These are phyloP conservation scores for Neurospora sp. DNA, from an alignment of 495 filamentous ascomycete genomes.

Conservation along the genomic window DNA sequence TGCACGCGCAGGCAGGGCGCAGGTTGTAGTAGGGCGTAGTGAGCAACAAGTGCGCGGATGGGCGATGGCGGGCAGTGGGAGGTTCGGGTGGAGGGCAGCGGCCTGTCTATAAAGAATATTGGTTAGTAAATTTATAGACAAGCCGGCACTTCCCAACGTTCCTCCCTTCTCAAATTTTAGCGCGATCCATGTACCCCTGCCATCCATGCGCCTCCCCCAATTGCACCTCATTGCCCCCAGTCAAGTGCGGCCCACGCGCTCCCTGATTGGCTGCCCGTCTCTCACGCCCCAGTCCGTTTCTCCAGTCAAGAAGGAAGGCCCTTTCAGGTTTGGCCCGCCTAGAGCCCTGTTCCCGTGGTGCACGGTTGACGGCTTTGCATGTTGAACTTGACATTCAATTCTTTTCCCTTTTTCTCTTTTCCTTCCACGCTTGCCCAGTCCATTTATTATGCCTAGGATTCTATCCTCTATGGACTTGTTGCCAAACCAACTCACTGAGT, in stretches of 20 bases:
- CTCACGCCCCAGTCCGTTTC: background rate
- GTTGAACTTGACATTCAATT: background rate
- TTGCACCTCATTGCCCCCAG: background rate
- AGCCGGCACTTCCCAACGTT: constrained; percentile 20
- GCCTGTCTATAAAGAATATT: constrained; percentile 30
- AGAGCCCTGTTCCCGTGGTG: background rate
- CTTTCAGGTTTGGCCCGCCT: background rate
- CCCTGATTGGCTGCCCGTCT: background rate
- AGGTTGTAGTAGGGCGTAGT: constrained; percentile 4
- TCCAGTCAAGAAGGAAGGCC: background rate
- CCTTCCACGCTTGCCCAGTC: too few relatives aligned
- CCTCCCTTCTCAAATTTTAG: constrained; percentile 22
- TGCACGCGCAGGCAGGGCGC: background rate
- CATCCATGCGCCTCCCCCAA: constrained; percentile 13
- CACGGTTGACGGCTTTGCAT: background rate
- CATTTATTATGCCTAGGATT: too few relatives aligned
- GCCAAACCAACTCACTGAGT: background rate
- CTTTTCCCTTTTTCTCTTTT: background rate
- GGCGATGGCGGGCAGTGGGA: constrained; percentile 14
- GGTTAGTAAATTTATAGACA: constrained; percentile 33
- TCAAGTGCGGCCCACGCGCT: background rate
- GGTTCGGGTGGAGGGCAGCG: constrained; percentile 28
- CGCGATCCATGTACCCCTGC: constrained; percentile 19
- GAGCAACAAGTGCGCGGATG: constrained; percentile 14
- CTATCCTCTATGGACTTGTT: too few relatives aligned